Evolutionary conservation across 371 early-diverging fungal species (phyloP).

Genomic region (Blakeslea trispora): DNA sequence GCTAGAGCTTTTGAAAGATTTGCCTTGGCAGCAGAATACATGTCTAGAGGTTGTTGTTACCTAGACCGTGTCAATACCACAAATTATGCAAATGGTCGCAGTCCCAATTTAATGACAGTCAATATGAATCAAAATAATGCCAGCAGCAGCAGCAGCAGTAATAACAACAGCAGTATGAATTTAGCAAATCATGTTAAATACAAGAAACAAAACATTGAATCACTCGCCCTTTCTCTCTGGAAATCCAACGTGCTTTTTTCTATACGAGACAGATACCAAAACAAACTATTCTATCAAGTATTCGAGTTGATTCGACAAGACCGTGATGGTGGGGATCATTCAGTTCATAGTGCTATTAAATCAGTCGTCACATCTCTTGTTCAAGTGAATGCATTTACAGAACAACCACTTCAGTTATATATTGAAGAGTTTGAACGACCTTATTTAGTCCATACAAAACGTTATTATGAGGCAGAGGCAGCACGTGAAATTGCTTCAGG

Average conservation of each 20-base stretch:
- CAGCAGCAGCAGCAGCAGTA: constrained; percentile 26
- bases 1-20: constrained; percentile 74
- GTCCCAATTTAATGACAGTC: constrained; percentile 7
- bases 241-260: constrained; percentile 64
- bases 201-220: constrained; percentile 67
- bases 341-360: constrained; percentile 58
- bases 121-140: constrained; percentile 33
- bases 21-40: constrained; percentile 62
- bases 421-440: constrained; percentile 80
- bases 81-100: constrained; percentile 20
- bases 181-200: constrained; percentile 42
- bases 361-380: constrained; percentile 67
- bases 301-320: constrained; percentile 71
- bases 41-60: constrained; percentile 73
- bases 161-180: not conserved
- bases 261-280: constrained; percentile 63
- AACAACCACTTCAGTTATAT: constrained; percentile 73
- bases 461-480: constrained; percentile 77
- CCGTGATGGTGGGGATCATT: constrained; percentile 67
- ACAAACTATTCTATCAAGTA: constrained; percentile 70
- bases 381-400: constrained; percentile 67
- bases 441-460: constrained; percentile 67
- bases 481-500: constrained; percentile 57
- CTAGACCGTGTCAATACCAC: constrained; percentile 66
- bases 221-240: constrained; percentile 77